Conservation (phyloP, 345 rosid genomes). For the Jatropha curcas region DNA sequence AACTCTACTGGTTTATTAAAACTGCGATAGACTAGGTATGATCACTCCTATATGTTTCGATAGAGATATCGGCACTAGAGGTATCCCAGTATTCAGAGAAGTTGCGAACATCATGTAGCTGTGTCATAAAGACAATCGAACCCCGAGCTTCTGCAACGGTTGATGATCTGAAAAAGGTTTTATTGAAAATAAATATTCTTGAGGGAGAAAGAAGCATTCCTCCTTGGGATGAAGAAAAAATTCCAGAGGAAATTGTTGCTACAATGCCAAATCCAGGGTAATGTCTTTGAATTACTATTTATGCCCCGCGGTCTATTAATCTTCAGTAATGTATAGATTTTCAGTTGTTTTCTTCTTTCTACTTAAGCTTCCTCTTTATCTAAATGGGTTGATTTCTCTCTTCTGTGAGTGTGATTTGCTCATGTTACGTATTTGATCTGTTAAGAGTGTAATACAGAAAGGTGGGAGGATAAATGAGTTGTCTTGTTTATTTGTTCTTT, state of each 20-base stretch:
- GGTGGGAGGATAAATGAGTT: too few relatives aligned
- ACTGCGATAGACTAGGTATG: background rate
- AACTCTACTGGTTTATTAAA: background rate
- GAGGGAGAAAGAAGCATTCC: slow-evolving; percentile 60
- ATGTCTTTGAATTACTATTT: slow-evolving; percentile 13
- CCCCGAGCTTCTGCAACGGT: slow-evolving; percentile 64
- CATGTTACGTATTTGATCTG: background rate
- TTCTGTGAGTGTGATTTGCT: background rate
- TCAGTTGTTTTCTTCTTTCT: background rate
- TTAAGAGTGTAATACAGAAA: background rate
- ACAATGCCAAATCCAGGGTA: slow-evolving; percentile 80
- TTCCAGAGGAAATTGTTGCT: slow-evolving; percentile 79
- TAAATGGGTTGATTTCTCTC: background rate
- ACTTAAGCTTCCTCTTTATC: background rate
- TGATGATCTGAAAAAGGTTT: slow-evolving; percentile 60
- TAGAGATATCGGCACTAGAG: slow-evolving; percentile 76
- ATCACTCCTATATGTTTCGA: slow-evolving; percentile 16
- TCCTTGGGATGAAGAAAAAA: slow-evolving; percentile 85
- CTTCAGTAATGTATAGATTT: background rate
- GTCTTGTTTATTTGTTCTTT: too few relatives aligned
- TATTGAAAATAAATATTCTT: slow-evolving; percentile 52
- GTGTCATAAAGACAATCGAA: slow-evolving; percentile 83
- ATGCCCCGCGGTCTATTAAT: too few relatives aligned
- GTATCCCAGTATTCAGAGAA: slow-evolving; percentile 78
- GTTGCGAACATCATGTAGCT: slow-evolving; percentile 65